phyloP scores from a whole-genome alignment of 2,329 filamentous ascomycete genomes.

The Colletotrichum sp. region DNA sequence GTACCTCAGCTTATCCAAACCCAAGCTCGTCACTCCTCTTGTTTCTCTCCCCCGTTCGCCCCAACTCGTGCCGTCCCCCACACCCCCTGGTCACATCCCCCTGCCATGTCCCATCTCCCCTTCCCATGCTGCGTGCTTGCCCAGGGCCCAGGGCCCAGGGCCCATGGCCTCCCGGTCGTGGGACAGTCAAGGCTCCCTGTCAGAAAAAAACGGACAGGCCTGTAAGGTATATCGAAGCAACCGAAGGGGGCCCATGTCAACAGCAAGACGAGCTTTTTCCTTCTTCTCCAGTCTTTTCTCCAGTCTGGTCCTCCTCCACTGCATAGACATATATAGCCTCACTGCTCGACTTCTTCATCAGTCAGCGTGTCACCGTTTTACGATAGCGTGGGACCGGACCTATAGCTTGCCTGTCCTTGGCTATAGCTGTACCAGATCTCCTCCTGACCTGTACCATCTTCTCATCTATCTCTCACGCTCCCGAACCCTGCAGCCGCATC shows the following conservation, averaged over 20 bases:
- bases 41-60: conserved; percentile 12
- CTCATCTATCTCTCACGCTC: conserved; percentile 10
- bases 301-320: conserved; percentile 12
- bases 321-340: conserved; percentile 26
- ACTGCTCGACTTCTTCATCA: conserved; percentile 21
- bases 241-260: conserved; percentile 14
- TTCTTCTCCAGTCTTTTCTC: conserved; percentile 9
- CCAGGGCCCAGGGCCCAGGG: conserved; percentile 7
- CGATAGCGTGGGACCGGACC: conserved; percentile 19
- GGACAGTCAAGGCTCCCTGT: conserved; percentile 20
- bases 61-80: conserved; percentile 16
- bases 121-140: conserved; percentile 30
- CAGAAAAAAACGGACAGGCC: conserved; percentile 19
- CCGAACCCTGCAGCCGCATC: conserved; percentile 13
- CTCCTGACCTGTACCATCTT: conserved; percentile 15
- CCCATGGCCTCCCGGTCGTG: conserved; percentile 12
- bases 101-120: conserved; percentile 30
- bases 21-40: conserved; percentile 2
- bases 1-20: not conserved
- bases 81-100: conserved; percentile 2
- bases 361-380: conserved; percentile 6
- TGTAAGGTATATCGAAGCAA: conserved; percentile 11
- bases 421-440: conserved; percentile 23
- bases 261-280: conserved; percentile 18
- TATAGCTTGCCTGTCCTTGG: conserved; percentile 21